Evolutionary conservation across 371 early-diverging fungal species (phyloP), one percentile per base, ranked within the genome.

Genomic region (Mortierella sp.): DNA sequence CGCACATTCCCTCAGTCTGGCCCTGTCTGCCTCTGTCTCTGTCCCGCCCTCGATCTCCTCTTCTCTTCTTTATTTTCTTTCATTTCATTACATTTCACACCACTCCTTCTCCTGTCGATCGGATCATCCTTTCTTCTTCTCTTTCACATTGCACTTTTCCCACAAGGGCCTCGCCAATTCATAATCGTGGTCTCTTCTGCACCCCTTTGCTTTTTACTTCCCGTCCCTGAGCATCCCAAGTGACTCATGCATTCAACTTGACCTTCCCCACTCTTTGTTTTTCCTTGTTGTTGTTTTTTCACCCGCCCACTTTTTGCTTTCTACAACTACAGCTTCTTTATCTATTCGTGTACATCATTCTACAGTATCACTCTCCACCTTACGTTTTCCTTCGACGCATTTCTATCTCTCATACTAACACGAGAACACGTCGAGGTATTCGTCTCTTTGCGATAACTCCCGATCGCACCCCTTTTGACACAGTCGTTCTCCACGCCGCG

Each of bases 91-190:
- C 42, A 38, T 38, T 38, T 38, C 42, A 38, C 42, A 38, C 42
- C 42, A 38, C 42, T 24, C 50, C n/a, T 75, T 78, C 70, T 80
- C 54, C 55, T 28, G 24, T 78, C 60, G 50, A 76, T 63, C 71
- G 48, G 54, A 42, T 45, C 31, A 48, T 75, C 73, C 54, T 48
- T 68, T 75, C 78, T 57, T 81, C 73, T 74, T 70, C 86, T 50
- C 34, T 63, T 79, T 38, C 65, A 60, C 83, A 28, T 84, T 78
- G 28, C 42, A 31, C 71, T 80, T 55, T 77, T 26, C 21, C 42
- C 19, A 9, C 21, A 16, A 28, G 28, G 7, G 34, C 16, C 34
- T 73, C 54, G 50, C 52, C 26, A 42, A 38, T 65, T 63, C n/a
- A 21, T 52, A 31, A 11, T 63, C 63, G 55, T 65, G 63, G 31